Evolutionary conservation across 441 rosid species (phyloP).

Genomic region (Pelargonium citronellum): DNA sequence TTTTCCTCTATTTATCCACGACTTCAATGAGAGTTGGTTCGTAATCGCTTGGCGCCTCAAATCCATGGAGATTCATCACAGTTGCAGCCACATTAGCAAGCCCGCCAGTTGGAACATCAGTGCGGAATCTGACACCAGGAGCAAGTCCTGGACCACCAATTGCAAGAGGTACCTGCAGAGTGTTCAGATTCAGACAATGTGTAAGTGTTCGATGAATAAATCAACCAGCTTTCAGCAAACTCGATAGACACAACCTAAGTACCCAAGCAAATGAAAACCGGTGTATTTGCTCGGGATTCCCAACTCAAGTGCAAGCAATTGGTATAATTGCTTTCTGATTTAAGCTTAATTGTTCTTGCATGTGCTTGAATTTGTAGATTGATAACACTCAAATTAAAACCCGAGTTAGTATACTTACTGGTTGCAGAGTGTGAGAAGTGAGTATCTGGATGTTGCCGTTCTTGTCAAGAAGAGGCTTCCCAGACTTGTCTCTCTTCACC

Average conservation of each 20-base stretch:
- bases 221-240: too few relatives aligned
- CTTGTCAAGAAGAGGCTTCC: slow-evolving; percentile 66
- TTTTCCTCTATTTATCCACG: slow-evolving; percentile 25
- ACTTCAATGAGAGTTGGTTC: slow-evolving; percentile 82
- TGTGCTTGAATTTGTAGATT: too few relatives aligned
- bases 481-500: slow-evolving; percentile 88
- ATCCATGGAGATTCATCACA: slow-evolving; percentile 90
- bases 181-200: neutral
- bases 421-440: slow-evolving; percentile 88
- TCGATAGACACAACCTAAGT: too few relatives aligned
- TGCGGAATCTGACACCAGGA: slow-evolving; percentile 60
- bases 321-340: too few relatives aligned
- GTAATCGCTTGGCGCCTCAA: slow-evolving; percentile 74
- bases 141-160: slow-evolving; percentile 91
- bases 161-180: slow-evolving; percentile 86
- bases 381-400: neutral
- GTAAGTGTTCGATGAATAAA: neutral
- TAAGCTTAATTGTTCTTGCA: too few relatives aligned
- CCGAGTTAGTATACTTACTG: slow-evolving; percentile 45
- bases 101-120: slow-evolving; percentile 62
- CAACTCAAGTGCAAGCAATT: too few relatives aligned
- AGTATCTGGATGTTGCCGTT: slow-evolving; percentile 76
- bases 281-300: too few relatives aligned
- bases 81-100: slow-evolving; percentile 97
- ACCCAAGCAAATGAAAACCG: too few relatives aligned